Evolutionary conservation across 768 basidiomycete genomes (phyloP).

Genomic region (Cyclocybe aegerita): DNA sequence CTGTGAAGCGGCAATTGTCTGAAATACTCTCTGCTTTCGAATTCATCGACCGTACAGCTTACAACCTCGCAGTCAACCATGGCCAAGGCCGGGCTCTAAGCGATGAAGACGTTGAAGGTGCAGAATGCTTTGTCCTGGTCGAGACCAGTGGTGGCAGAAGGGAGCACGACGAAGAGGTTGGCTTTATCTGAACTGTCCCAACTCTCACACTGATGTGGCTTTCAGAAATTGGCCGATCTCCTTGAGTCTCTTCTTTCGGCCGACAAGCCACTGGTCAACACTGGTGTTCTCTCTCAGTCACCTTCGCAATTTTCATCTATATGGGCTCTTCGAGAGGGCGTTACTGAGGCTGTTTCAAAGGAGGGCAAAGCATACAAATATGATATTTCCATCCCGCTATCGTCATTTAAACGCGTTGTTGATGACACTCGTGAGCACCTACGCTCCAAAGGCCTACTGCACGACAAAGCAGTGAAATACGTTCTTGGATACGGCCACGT

Average conservation of each 20-base stretch:
- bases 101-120: conserved; percentile 71
- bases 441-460: conserved; percentile 64
- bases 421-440: conserved; percentile 77
- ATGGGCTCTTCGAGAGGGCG: conserved; percentile 90
- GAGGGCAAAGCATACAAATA: conserved; percentile 97
- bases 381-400: conserved; percentile 87
- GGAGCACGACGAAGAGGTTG: conserved; percentile 94
- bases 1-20: conserved; percentile 78
- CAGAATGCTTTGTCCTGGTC: conserved; percentile 87
- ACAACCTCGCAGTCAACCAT: conserved; percentile 81
- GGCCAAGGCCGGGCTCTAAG: conserved; percentile 77
- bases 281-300: conserved; percentile 90
- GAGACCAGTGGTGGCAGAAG: conserved; percentile 93
- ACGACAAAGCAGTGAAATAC: conserved; percentile 73
- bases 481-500: conserved; percentile 96
- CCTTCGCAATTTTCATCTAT: conserved; percentile 86
- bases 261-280: conserved; percentile 76
- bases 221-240: conserved; percentile 80
- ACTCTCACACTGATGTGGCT: neutral
- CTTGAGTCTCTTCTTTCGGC: conserved; percentile 76
- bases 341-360: conserved; percentile 91
- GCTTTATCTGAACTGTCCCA: conserved; percentile 1
- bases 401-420: conserved; percentile 84
- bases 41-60: conserved; percentile 87
- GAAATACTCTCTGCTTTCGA: conserved; percentile 98